Conservation (phyloP, 495 filamentous ascomycete genomes). For the Neurospora sp. region DNA sequence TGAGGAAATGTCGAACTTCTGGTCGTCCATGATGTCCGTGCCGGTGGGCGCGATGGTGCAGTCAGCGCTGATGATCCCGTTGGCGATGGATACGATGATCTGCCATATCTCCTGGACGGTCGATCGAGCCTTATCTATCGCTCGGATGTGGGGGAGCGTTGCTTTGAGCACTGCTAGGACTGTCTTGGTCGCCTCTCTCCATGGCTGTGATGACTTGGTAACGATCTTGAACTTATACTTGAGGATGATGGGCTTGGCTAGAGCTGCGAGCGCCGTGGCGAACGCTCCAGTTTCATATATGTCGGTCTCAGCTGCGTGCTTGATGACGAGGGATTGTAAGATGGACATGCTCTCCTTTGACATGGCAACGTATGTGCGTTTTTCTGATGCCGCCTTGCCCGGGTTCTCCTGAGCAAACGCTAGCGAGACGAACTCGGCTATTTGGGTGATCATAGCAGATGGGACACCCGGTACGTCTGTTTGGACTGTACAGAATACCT, state of each 20-base stretch:
- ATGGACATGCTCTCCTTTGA: conserved; percentile 67
- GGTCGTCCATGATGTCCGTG: conserved; percentile 46
- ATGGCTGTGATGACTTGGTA: conserved; percentile 52
- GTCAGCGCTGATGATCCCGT: conserved; percentile 51
- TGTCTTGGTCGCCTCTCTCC: conserved; percentile 67
- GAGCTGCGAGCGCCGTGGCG: conserved; percentile 47
- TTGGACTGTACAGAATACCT: conserved; percentile 61
- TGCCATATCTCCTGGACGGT: conserved; percentile 45
- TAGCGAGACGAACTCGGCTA: conserved; percentile 60
- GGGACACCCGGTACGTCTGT: conserved; percentile 58
- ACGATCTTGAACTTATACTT: conserved; percentile 61
- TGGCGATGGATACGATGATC: conserved; percentile 47
- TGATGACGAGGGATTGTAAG: conserved; percentile 51
- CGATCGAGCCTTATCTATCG: conserved; percentile 40
- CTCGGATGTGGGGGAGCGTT: conserved; percentile 52
- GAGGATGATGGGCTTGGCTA: conserved; percentile 56
- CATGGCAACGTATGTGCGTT: conserved; percentile 75
- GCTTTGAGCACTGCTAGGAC: conserved; percentile 58
- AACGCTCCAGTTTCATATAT: conserved; percentile 58
- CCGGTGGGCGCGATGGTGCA: conserved; percentile 28
- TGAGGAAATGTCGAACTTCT: conserved; percentile 70
- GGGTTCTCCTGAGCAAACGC: conserved; percentile 41
- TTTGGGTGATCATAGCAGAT: conserved; percentile 53
- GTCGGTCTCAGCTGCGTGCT: conserved; percentile 51
- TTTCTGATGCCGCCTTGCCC: conserved; percentile 25